Conservation (phyloP, 1,284 basidiomycete species). For the Fomes fomentarius region DNA sequence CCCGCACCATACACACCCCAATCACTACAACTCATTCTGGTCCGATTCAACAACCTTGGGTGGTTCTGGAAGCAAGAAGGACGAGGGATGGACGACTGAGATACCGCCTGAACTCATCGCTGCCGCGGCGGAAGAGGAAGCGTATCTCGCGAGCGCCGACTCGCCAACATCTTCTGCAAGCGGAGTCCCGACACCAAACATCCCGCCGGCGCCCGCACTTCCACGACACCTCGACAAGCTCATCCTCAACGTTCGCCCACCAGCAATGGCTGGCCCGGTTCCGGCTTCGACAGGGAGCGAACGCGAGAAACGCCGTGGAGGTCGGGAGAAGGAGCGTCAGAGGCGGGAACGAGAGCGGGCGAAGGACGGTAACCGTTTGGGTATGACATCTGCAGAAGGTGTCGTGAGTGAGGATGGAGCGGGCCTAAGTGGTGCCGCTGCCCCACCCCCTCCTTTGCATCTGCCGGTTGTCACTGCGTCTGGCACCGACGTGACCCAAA, state of each 20-base stretch:
- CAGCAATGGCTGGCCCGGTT: conserved; percentile 24
- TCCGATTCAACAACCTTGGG: conserved; percentile 45
- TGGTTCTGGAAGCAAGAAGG: conserved; percentile 30
- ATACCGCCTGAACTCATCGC: conserved; percentile 77
- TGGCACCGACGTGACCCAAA: conserved; percentile 42
- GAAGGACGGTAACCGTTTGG: conserved; percentile 28
- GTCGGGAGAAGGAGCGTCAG: conserved; percentile 24
- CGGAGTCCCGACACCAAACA: conserved; percentile 64
- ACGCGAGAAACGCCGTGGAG: conserved; percentile 21
- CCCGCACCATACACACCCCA: conserved; percentile 25
- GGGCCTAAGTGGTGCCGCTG: conserved; percentile 8
- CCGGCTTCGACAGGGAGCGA: conserved; percentile 19
- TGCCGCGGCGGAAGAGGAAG: conserved; percentile 86
- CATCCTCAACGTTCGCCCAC: conserved; percentile 74
- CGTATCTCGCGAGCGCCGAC: conserved; percentile 56
- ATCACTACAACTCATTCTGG: conserved; percentile 50
- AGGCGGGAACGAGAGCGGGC: conserved; percentile 26
- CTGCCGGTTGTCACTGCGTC: conserved; percentile 47
- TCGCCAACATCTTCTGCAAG: conserved; percentile 32
- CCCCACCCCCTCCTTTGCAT: conserved; percentile 23
- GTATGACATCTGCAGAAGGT: conserved; percentile 29
- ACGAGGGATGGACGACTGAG: conserved; percentile 70
- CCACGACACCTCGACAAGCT: conserved; percentile 94
- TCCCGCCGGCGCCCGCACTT: conserved; percentile 84
- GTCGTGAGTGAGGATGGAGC: conserved; percentile 12